Evolutionary conservation across 2,329 filamentous ascomycete species (phyloP), one percentile per base, ranked within the genome.

Genomic region (Penicillium digitatum): DNA sequence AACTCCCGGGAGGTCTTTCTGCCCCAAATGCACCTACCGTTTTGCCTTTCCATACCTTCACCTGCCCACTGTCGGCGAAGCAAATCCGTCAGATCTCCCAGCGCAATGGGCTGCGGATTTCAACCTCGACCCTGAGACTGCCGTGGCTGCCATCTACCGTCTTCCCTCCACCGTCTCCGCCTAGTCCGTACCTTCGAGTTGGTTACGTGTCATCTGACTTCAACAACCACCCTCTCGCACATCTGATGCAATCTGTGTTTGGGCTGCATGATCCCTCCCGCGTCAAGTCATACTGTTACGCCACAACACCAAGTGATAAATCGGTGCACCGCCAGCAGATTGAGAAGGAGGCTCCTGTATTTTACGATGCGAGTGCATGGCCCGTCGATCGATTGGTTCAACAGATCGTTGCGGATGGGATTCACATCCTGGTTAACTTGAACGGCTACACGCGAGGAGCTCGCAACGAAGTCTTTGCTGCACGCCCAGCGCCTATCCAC

Each of bases 231-330:
- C 94, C 94, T 4, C 78, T 99, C 32, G 94, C 94, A 24, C 94
- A 99, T 75, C 74, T 99, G 52, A 99, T 99, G 94, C 94, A 99
- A 76, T 97, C 94, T 1, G 92, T 97, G 6, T 99, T 99, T 74
- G 94, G 94, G 0, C 80, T 97, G 55, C 94, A 99, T 69, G 79
- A 96, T 64, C 80, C 80, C 0, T 74, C 72, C 24, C 84, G 87
- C 26, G 89, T 90, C 16, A 89, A 87, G 64, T 93, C 94, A 0
- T 91, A 92, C 68, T 99, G 94, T 72, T 99, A 99, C 71, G 94
- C 94, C 12, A 99, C 94, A 1, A 97, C 94, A 0, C 80, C 87
- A 1, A 95, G 92, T 69, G 94, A 99, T 72, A 87, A 86, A 58
- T 97, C 94, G 0, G 74, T 88, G 6, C 93, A 99, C 73, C 88